A percentile compares a stretch with the other conserved stretches of the same genome.
phyloP scores from a whole-genome alignment of 2,329 filamentous ascomycete genomes.

The Microcyclosporella mali region DNA sequence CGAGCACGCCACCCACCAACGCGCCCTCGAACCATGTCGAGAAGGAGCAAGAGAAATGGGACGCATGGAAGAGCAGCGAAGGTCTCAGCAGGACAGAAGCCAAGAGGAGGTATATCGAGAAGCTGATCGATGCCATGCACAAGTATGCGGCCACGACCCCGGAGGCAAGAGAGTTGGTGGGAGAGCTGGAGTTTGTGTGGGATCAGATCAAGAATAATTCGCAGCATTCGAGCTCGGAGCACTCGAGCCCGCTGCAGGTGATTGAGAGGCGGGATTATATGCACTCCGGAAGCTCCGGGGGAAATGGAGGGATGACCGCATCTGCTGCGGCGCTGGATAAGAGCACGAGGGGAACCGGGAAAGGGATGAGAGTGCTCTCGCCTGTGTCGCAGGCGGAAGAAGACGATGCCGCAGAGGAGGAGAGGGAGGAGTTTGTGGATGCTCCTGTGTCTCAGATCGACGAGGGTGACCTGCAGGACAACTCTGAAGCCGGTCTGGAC shows the following conservation, averaged over 20 bases:
- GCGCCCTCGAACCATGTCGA: constrained; percentile 18
- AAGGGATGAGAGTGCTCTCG: constrained; percentile 56
- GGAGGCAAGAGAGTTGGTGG: constrained; percentile 79
- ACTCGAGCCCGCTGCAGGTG: constrained; percentile 25
- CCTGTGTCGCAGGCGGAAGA: constrained; percentile 69
- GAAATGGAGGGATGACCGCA: constrained; percentile 19
- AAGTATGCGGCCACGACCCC: constrained; percentile 79
- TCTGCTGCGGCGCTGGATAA: constrained; percentile 27
- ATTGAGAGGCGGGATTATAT: constrained; percentile 32
- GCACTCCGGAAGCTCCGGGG: constrained; percentile 22
- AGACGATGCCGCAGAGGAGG: constrained; percentile 34
- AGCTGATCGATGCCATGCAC: constrained; percentile 94
- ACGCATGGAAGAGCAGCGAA: constrained; percentile 88
- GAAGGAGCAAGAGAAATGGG: constrained; percentile 49
- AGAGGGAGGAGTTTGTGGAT: constrained; percentile 43
- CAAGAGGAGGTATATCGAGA: constrained; percentile 88
- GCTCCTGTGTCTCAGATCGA: constrained; percentile 44
- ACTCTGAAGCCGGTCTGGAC: constrained; percentile 14
- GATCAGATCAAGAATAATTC: constrained; percentile 82
- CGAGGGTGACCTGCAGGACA: constrained; percentile 24
- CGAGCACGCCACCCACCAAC: constrained; percentile 34
- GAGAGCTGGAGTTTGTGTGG: constrained; percentile 98
- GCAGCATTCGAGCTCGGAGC: constrained; percentile 27
- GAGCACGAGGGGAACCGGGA: constrained; percentile 8
- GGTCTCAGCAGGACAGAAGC: constrained; percentile 82